Evolutionary conservation across 1,139 yeast species (phyloP), one percentile per base, ranked within the genome.

Genomic region (Blastobotrys elegans): DNA sequence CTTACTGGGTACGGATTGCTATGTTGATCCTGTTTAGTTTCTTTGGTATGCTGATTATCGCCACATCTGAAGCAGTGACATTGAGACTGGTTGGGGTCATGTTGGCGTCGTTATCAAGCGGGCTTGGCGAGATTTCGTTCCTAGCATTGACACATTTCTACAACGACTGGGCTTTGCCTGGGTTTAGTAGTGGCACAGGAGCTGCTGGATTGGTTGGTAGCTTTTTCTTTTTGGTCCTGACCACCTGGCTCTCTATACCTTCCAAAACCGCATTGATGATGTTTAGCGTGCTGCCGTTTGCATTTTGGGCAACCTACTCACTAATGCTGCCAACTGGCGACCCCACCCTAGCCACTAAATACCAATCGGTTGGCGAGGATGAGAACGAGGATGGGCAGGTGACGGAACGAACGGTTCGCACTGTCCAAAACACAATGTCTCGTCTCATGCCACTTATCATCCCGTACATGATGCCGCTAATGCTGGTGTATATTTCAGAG

Each of bases 151-250:
- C 96, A 0, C 95, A 88, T 62, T 67, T 59, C 48, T 69, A 69
- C 53, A 72, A 72, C 17, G 74, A 74, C 30, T 62, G 67, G 17
- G 74, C 96, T 2, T 71, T 92, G 41, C 81, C 85, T 43, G 97
- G 95, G 0, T 92, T 94, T 77, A 84, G 95, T 32, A 77, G 89
- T 13, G 98, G 98, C 0, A 92, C 97, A 0, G 97, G 97, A 0
- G 95, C 88, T 11, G 97, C 98, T 0, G 97, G 97, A 0, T 65
- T 90, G 2, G 75, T 79, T 18, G 98, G 97, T 0, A 82, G 95
- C 26, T 79, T 78, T 42, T 60, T 71, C 6, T 82, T 73, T 55
- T 56, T 82, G 66, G 56, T 76, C 1, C 50, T 80, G 52, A 82
- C 88, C 0, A 77, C 85, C 0, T 70, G 80, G 65, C 46, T 79